Evolutionary conservation across 257 asterid genomes (phyloP), one percentile per base, ranked within the genome.

Genomic region (Solanum clarkiae): DNA sequence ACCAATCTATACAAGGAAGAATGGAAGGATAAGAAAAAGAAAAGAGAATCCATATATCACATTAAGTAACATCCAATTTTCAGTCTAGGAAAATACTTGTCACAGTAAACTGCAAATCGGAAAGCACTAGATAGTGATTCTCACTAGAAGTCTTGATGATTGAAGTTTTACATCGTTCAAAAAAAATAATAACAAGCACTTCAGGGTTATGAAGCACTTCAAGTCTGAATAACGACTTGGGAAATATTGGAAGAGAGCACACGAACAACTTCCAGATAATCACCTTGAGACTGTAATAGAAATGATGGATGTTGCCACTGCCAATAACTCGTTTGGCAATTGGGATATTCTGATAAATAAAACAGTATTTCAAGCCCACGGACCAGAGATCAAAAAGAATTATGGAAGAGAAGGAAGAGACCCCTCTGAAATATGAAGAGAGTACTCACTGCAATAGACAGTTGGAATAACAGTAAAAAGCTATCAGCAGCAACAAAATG

Each of bases 391-490:
- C 22, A 18, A 45, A 53, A 84, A 65, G 62, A 54, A 70, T 60
- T 18, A 29, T 6, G 24, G 59, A 53, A 24, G 79, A 44, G 53
- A 32, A 66, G 53, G 47, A 57, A 69, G 32, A 2, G 17, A 20
- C 49, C 17, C 72, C 10, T 14, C 56, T 47, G 4, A 26, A 53
- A 84, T 83, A 84, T 79, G 77, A 40, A 86, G 84, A 29, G 59
- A 49, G 40, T 42, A 91, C 98, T 93, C 84, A 93, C 98, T 95
- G 92, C 89, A 90, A 51, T 90, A 79, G 85, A 93, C 65, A 8
- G 97, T 93, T 40, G 99, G 99, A 82, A 94, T 91, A 79, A 96
- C 98, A 74, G 94, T 97, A 86, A 90, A 11, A 91, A 84, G 88
- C 36, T 88, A 94, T 90, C 99, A 96, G 91, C 44, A 93, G 84